A percentile compares a stretch with the other conserved stretches of the same genome.
Evolutionary conservation across 2,329 filamentous ascomycete species (phyloP).

Genomic region (Cordyceps tenuipes): DNA sequence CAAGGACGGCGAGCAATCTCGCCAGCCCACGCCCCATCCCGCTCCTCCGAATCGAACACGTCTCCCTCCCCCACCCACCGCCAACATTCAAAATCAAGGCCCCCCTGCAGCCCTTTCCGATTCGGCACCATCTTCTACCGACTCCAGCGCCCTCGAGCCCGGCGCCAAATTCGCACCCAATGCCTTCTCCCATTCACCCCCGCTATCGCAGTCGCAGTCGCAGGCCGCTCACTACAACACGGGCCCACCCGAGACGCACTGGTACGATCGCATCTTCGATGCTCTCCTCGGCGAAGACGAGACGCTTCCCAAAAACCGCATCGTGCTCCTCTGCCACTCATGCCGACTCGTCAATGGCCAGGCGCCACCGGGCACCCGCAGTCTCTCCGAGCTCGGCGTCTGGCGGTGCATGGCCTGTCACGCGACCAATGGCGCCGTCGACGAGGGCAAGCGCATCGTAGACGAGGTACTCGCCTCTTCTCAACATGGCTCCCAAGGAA

Average conservation of each 20-base stretch:
- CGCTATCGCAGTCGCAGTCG: not conserved
- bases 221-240: not conserved
- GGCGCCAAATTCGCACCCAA: constrained; percentile 67
- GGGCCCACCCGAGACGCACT: constrained; percentile 46
- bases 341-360: constrained; percentile 93
- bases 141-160: constrained; percentile 25
- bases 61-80: constrained; percentile 52
- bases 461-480: constrained; percentile 46
- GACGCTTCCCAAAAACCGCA: constrained; percentile 80
- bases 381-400: constrained; percentile 67
- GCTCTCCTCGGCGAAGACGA: constrained; percentile 92
- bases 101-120: constrained; percentile 16
- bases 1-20: constrained; percentile 14
- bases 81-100: constrained; percentile 47
- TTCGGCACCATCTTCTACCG: constrained; percentile 12
- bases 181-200: constrained; percentile 41
- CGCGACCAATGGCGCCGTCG: constrained; percentile 71
- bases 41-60: constrained; percentile 31
- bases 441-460: constrained; percentile 65
- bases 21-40: constrained; percentile 17
- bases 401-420: constrained; percentile 90
- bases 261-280: constrained; percentile 94
- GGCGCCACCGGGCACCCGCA: constrained; percentile 77
- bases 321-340: constrained; percentile 72
- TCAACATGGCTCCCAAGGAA: not conserved